Base-by-base conservation (phyloP, 345 rosid genomes). In the Hibiscus mutabilis region DNA sequence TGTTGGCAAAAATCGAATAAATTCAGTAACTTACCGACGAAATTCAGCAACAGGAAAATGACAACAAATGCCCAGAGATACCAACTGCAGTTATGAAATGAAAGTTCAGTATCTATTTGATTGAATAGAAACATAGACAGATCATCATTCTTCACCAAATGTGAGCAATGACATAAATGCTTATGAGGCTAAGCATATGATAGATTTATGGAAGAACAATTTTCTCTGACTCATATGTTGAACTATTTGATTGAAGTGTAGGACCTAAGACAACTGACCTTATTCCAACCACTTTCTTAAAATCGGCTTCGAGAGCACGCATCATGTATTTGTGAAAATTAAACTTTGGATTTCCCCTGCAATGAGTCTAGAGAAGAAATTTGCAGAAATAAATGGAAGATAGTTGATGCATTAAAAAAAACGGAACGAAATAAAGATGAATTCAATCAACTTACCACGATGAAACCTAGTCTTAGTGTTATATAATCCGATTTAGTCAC, bases 241-340 rank as follows among this genome's bases (percentile, higher is more conserved):
- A 27, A 60, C 21, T 15, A 15, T 29, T 35, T 40, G 24, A 61
- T 61, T 2, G 14, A 47, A 15, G 52, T 47, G n/a, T 3, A 31
- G 22, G 46, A 31, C n/a, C 14, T 33, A 8, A 8, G 66, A 10
- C 35, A 51, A 27, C 51, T 66, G 53, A 86, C 99, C 98, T 91
- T 77, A 92, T 89, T 58, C 99, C 99, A 3, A 96, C 93, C 37
- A 96, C 98, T 85, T 77, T 86, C 84, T 89, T 92, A 68, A 96
- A 96, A 87, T 96, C 99, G 0, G 89, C 96, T 78, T 96, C 97
- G 9, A 96, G 88, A 27, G 92, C 91, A 49, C 98, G 97, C 66
- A 86, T 78, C 88, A 96, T 78, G 80, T 92, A 96, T 72, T 78
- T 80, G 73, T 96, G 91, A 74, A 96, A 96, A 71, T 96, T 82